Evolutionary conservation across 192 early-diverging fungal genomes (phyloP).

Genomic region (Podila epigama): DNA sequence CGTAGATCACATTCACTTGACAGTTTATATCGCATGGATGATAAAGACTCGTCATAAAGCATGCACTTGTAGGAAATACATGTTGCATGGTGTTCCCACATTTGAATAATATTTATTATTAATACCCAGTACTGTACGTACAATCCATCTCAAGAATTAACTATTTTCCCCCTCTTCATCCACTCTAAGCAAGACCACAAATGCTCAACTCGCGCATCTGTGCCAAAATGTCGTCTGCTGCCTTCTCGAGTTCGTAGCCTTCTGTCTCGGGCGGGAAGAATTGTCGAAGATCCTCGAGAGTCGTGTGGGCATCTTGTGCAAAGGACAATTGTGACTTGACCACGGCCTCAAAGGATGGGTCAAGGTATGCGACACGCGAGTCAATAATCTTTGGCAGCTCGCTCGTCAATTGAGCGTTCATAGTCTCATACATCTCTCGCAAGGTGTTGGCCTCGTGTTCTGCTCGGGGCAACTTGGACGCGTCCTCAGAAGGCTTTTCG

Average conservation of each 20-base stretch:
- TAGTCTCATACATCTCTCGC: conserved; percentile 76
- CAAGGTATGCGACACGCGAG: conserved; percentile 86
- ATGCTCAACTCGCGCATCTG: conserved; percentile 93
- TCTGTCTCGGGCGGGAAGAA: conserved; percentile 68
- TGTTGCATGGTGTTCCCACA: too few species aligned
- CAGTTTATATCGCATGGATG: too few species aligned
- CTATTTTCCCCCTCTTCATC: background rate
- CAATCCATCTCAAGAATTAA: background rate
- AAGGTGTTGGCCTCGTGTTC: conserved; percentile 83
- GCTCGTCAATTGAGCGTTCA: conserved; percentile 82
- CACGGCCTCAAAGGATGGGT: conserved; percentile 96
- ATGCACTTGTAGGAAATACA: too few species aligned
- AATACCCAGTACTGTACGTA: too few species aligned
- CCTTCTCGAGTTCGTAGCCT: conserved; percentile 65
- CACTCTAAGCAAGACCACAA: conserved; percentile 73
- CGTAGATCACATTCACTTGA: too few species aligned
- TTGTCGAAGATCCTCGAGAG: conserved; percentile 71
- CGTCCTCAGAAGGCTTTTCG: conserved; percentile 80
- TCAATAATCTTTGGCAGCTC: conserved; percentile 94
- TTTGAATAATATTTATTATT: too few species aligned
- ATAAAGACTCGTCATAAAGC: too few species aligned
- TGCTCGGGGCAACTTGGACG: conserved; percentile 69
- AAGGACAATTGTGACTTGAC: conserved; percentile 94
- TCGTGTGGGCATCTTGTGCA: conserved; percentile 80
- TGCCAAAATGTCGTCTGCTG: conserved; percentile 81